Evolutionary conservation across 441 rosid species (phyloP).

Genomic region (Iberis amara): DNA sequence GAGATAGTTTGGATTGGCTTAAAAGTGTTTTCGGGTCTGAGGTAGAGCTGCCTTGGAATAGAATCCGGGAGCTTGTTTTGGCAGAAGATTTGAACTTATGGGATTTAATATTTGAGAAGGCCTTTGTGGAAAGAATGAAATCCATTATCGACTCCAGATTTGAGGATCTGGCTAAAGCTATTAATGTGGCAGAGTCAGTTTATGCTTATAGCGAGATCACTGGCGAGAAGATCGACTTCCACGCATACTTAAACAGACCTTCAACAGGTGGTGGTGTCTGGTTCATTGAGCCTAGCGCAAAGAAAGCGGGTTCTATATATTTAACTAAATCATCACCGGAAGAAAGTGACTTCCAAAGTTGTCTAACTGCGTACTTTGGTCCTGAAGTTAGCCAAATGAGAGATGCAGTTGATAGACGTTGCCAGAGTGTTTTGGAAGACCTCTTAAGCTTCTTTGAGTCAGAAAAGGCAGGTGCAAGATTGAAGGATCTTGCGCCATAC

Average conservation of each 20-base stretch:
- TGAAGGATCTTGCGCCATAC: constrained; percentile 71
- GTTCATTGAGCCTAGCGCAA: constrained; percentile 71
- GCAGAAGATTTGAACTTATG: constrained; percentile 85
- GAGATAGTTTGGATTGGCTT: constrained; percentile 92
- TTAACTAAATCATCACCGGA: constrained; percentile 47
- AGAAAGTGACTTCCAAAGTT: constrained; percentile 69
- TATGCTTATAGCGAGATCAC: constrained; percentile 37
- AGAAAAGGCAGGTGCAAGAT: constrained; percentile 79
- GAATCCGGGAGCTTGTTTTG: constrained; percentile 81
- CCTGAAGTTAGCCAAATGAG: constrained; percentile 78
- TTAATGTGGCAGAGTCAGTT: constrained; percentile 55
- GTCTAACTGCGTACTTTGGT: constrained; percentile 84
- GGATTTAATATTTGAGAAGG: constrained; percentile 96
- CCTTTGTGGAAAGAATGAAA: constrained; percentile 87
- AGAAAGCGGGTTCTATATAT: constrained; percentile 43
- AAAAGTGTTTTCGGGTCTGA: constrained; percentile 89
- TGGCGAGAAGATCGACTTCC: constrained; percentile 60
- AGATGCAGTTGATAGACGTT: constrained; percentile 73
- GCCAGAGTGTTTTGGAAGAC: constrained; percentile 74
- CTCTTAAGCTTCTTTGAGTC: constrained; percentile 85
- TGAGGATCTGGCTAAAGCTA: constrained; percentile 49
- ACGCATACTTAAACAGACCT: constrained; percentile 74
- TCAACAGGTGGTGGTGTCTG: constrained; percentile 90
- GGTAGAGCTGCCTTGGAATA: constrained; percentile 92
- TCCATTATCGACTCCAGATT: constrained; percentile 57